Evolutionary conservation across 306 rosid genomes (phyloP).

Genomic region (Vigna nakashimae): DNA sequence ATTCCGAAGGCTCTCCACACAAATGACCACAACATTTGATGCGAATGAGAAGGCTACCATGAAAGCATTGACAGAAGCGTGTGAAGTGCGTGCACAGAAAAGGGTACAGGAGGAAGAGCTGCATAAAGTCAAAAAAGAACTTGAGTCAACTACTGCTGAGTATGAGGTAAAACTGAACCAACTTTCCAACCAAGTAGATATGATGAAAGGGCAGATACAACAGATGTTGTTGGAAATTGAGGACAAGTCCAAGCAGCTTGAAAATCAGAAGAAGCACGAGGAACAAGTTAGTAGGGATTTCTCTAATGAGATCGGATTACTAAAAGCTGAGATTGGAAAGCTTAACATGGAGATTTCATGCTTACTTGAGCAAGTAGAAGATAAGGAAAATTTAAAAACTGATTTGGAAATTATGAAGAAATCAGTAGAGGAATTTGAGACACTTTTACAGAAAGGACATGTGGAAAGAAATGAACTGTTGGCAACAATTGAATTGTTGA

Average conservation of each 20-base stretch:
- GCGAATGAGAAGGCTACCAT: constrained; percentile 86
- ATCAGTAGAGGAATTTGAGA: constrained; percentile 64
- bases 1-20: constrained; percentile 75
- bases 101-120: constrained; percentile 66
- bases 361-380: constrained; percentile 59
- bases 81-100: constrained; percentile 69
- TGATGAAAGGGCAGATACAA: constrained; percentile 58
- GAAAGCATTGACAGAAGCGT: constrained; percentile 77
- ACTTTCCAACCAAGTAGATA: constrained; percentile 61
- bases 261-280: constrained; percentile 54
- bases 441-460: constrained; percentile 53
- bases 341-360: constrained; percentile 55
- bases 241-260: constrained; percentile 66
- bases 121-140: constrained; percentile 61
- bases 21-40: constrained; percentile 83
- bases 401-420: constrained; percentile 68
- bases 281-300: constrained; percentile 60
- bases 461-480: constrained; percentile 67
- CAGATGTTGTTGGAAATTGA: constrained; percentile 67
- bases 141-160: constrained; percentile 56
- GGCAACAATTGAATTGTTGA: constrained; percentile 55
- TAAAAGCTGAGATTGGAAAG: constrained; percentile 64
- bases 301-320: constrained; percentile 62
- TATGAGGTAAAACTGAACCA: constrained; percentile 58
- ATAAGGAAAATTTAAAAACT: constrained; percentile 48